A percentile compares a stretch with the other conserved stretches of the same genome.
Conservation (phyloP, 2,329 filamentous ascomycete genomes). For the Diaporthe longicolla region DNA sequence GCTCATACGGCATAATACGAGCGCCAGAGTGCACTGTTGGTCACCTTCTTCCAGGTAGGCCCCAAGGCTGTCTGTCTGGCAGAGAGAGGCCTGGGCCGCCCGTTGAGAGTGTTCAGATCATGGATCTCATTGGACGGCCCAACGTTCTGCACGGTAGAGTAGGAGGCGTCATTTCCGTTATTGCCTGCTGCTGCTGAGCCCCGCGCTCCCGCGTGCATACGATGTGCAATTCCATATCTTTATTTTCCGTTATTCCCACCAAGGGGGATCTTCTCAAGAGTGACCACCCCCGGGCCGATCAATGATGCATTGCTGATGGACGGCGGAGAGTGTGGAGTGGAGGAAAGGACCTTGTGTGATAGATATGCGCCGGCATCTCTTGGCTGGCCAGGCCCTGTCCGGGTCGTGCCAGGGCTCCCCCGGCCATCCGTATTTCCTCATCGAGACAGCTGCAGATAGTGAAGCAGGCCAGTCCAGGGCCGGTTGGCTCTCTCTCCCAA, state of each 20-base stretch:
- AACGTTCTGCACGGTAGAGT: background rate
- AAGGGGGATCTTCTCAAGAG: background rate
- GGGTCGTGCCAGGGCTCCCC: background rate
- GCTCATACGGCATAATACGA: conserved; percentile 15
- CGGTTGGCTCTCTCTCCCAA: background rate
- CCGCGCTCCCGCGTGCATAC: background rate
- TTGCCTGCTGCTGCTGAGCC: conserved; percentile 12
- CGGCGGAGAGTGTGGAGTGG: background rate
- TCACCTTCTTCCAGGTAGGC: background rate
- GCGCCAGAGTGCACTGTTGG: conserved; percentile 15
- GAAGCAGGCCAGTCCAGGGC: conserved; percentile 29
- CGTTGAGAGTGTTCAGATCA: background rate
- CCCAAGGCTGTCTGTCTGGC: conserved; percentile 11
- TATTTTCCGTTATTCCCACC: conserved; percentile 7
- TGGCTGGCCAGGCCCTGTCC: background rate
- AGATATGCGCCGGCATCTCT: conserved; percentile 30
- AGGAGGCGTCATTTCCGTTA: background rate
- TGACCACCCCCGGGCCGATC: conserved; percentile 13
- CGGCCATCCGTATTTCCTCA: conserved; percentile 22
- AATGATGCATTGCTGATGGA: conserved; percentile 4
- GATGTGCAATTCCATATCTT: background rate
- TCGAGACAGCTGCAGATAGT: conserved; percentile 35
- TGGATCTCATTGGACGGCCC: background rate
- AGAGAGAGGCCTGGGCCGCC: background rate
- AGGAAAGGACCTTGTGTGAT: conserved; percentile 1